A percentile compares a stretch with the other conserved stretches of the same genome.
Conservation (phyloP, 768 basidiomycete genomes). For the Psilocybe cyanescens region DNA sequence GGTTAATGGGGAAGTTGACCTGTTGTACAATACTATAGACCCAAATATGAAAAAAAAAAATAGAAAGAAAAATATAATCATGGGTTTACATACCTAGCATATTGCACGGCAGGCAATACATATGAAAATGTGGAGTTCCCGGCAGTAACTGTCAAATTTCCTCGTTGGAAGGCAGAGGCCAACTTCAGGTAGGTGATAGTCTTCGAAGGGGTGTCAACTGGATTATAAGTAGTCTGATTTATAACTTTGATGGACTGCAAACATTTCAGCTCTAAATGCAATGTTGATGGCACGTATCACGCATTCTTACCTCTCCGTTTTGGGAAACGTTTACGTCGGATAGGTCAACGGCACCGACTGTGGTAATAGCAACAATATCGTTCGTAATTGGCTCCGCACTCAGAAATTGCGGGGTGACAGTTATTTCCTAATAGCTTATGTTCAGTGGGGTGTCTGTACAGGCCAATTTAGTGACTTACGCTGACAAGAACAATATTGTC, state of each 20-base stretch:
- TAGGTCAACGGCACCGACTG: slow-evolving; percentile 49
- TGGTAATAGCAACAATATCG: slow-evolving; percentile 53
- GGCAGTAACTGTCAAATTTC: slow-evolving; percentile 45
- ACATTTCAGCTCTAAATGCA: neutral
- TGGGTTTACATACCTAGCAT: slow-evolving; percentile 34
- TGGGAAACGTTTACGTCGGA: slow-evolving; percentile 38
- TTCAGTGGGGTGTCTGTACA: neutral
- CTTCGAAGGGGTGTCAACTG: slow-evolving; percentile 48
- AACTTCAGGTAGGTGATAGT: slow-evolving; percentile 55
- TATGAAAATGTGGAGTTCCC: slow-evolving; percentile 42
- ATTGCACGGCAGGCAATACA: slow-evolving; percentile 46
- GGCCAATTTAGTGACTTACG: slow-evolving; percentile 24
- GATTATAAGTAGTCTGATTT: slow-evolving; percentile 40
- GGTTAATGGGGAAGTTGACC: slow-evolving; percentile 44
- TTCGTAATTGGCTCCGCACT: slow-evolving; percentile 54
- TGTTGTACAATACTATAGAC: slow-evolving; percentile 38
- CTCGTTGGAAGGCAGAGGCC: slow-evolving; percentile 39
- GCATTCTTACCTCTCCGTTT: slow-evolving; percentile 38
- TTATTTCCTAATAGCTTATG: slow-evolving; percentile 35
- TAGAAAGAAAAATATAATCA: neutral
- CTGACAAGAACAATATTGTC: slow-evolving; percentile 52
- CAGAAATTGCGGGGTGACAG: slow-evolving; percentile 50
- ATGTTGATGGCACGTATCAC: neutral
- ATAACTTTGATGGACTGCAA: slow-evolving; percentile 35
- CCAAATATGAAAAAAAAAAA: neutral